Evolutionary conservation across 106 monocot genomes (phyloP).

Genomic region (Dioscorea alata): DNA sequence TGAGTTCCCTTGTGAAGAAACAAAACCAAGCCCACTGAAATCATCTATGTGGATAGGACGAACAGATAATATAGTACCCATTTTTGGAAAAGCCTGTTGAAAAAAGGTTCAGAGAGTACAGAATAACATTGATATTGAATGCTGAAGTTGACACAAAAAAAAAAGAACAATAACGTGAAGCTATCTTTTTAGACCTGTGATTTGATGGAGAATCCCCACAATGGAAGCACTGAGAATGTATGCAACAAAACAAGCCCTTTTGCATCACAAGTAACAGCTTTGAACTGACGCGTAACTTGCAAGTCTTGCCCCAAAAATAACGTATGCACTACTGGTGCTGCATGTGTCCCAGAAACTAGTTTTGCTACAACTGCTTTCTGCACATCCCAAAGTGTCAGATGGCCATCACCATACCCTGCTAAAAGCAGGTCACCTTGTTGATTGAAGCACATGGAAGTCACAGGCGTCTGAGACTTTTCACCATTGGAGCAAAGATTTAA

Average conservation of each 20-base stretch:
- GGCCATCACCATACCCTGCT: constrained; percentile 91
- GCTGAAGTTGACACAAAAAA: not conserved
- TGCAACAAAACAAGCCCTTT: constrained; percentile 83
- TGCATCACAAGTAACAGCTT: constrained; percentile 83
- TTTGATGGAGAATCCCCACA: constrained; percentile 76
- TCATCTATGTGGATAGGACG: constrained; percentile 60
- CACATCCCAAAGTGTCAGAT: constrained; percentile 87
- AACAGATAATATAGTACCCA: constrained; percentile 65
- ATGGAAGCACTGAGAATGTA: constrained; percentile 65
- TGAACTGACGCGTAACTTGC: constrained; percentile 71
- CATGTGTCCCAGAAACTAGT: constrained; percentile 72
- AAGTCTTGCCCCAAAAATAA: constrained; percentile 81
- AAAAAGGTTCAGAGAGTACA: not conserved
- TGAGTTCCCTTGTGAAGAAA: constrained; percentile 54
- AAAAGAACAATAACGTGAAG: not conserved
- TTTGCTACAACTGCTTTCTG: constrained; percentile 64
- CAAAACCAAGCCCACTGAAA: constrained; percentile 21
- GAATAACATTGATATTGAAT: not conserved
- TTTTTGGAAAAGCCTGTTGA: constrained; percentile 70
- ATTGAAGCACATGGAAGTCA: constrained; percentile 97
- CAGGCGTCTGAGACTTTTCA: constrained; percentile 60
- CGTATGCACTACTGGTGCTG: constrained; percentile 70
- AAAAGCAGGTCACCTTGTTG: constrained; percentile 90
- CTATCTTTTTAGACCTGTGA: constrained; percentile 57
- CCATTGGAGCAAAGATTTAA: constrained; percentile 59